These are phyloP conservation scores for Cutaneotrichosporon sp. DNA, from an alignment of 1,284 basidiomycete genomes.

Conservation along the genomic window DNA sequence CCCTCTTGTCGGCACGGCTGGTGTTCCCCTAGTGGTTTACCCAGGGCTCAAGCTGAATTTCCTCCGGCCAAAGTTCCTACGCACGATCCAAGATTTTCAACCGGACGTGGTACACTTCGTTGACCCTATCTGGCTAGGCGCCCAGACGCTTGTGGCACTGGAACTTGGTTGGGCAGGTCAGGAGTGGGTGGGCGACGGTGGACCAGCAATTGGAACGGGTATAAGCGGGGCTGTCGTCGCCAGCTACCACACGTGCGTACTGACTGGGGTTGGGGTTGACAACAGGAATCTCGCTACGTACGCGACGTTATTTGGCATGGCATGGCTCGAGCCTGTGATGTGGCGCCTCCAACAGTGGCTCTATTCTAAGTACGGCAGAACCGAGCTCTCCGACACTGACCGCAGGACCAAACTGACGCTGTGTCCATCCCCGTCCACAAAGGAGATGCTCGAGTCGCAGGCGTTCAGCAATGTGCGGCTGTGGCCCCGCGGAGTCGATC, in stretches of 20 bases:
- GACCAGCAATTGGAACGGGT: slow-evolving; percentile 42
- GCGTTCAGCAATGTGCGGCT: slow-evolving; percentile 52
- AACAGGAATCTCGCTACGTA: slow-evolving; percentile 55
- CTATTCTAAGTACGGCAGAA: slow-evolving; percentile 33
- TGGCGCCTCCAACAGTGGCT: slow-evolving; percentile 47
- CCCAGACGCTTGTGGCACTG: slow-evolving; percentile 50
- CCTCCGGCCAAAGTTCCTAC: slow-evolving; percentile 54
- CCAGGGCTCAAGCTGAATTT: slow-evolving; percentile 59
- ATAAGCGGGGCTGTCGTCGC: slow-evolving; percentile 52
- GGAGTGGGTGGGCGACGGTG: slow-evolving; percentile 42
- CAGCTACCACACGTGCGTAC: slow-evolving; percentile 58
- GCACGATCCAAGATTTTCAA: slow-evolving; percentile 50
- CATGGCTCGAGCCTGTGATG: slow-evolving; percentile 53
- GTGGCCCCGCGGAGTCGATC: slow-evolving; percentile 55
- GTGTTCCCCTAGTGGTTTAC: slow-evolving; percentile 55
- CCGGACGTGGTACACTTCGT: slow-evolving; percentile 56
- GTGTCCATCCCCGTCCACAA: slow-evolving; percentile 55
- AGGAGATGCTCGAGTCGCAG: slow-evolving; percentile 51
- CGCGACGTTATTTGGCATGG: slow-evolving; percentile 54
- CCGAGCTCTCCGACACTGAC: slow-evolving; percentile 32
- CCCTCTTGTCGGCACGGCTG: slow-evolving; percentile 55
- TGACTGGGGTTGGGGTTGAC: too few relatives aligned
- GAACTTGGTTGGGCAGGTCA: slow-evolving; percentile 49
- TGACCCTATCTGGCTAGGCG: slow-evolving; percentile 57
- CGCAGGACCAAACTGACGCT: slow-evolving; percentile 47